Base-by-base conservation (phyloP, 805 yeast genomes). In the Barnettozyma sucrosica region DNA sequence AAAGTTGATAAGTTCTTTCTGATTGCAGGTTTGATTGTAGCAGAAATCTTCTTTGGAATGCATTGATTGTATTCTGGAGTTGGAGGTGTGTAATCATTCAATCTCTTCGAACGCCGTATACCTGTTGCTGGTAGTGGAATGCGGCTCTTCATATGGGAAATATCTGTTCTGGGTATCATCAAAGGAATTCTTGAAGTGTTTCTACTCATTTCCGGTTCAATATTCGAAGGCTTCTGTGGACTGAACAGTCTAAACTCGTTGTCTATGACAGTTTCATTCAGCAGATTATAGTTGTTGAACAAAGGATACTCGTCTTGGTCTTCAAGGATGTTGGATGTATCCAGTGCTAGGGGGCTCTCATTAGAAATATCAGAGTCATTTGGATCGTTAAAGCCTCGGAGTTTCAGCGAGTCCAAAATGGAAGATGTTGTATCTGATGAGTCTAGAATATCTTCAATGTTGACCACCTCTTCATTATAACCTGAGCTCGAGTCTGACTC, bases 91-190 rank as follows among this genome's bases (percentile, higher is more conserved):
- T 24, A 38, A 11, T 38, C 41, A 5, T 41, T 25, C 13, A 58
- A 39, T 41, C 63, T 41, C 46, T 49, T 57, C 0, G 63, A 58
- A 3, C 60, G 55, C 9, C 63, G 48, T n/a, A 54, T 41, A n/a
- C 11, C 49, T n/a, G 47, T 11, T 6, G 49, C 50, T 0, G 58
- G 56, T 25, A 55, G 41, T 4, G 62, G 62, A 14, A 57, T 58
- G 26, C 49, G 42, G 33, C 61, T 54, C 40, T 51, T 55, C 20
- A 43, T 28, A 16, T 28, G 23, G 20, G 38, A 14, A 2, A 19
- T 14, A 18, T 24, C 23, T 7, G 23, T 20, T 26, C 21, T 44
- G 10, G 16, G 28, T 18, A 42, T 42, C 38, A 42, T 42, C 21
- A 16, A n/a, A n/a, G 45, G 45, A 5, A 20, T 32, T 33, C 30